Evolutionary conservation across 2,329 filamentous ascomycete species (phyloP).

Genomic region (Penicillium sp.): DNA sequence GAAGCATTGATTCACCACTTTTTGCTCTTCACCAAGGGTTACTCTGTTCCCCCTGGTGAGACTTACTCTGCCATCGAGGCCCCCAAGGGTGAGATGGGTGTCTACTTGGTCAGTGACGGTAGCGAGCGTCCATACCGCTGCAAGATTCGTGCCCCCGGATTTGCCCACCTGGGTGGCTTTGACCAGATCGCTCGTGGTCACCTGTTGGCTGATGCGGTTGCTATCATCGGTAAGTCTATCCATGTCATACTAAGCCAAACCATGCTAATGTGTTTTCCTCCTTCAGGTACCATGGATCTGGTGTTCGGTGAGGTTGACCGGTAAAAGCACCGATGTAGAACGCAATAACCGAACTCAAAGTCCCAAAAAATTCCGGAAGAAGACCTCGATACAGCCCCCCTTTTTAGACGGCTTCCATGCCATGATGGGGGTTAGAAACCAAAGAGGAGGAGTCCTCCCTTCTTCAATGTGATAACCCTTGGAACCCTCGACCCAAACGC

Average conservation of each 20-base stretch:
- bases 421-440: slow-evolving; percentile 18
- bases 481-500: slow-evolving; percentile 20
- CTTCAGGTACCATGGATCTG: slow-evolving; percentile 71
- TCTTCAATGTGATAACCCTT: slow-evolving; percentile 23
- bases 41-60: slow-evolving; percentile 93
- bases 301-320: slow-evolving; percentile 74
- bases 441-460: slow-evolving; percentile 15
- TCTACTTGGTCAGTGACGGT: slow-evolving; percentile 93
- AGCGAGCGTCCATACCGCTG: slow-evolving; percentile 96
- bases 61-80: slow-evolving; percentile 98
- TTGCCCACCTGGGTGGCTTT: slow-evolving; percentile 91
- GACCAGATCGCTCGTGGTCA: slow-evolving; percentile 93
- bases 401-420: slow-evolving; percentile 24
- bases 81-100: slow-evolving; percentile 99
- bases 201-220: slow-evolving; percentile 92
- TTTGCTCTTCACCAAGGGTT: slow-evolving; percentile 97
- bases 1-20: slow-evolving; percentile 99
- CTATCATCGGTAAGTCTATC: slow-evolving; percentile 69
- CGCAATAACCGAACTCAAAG: slow-evolving; percentile 24
- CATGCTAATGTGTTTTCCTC: slow-evolving; percentile 19
- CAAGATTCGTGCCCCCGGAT: slow-evolving; percentile 95
- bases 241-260: not conserved
- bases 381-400: slow-evolving; percentile 23
- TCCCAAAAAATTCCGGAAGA: slow-evolving; percentile 25
- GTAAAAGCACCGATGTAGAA: slow-evolving; percentile 36